Conservation (phyloP, 768 basidiomycete genomes). For the Phanerochaete carnosa region DNA sequence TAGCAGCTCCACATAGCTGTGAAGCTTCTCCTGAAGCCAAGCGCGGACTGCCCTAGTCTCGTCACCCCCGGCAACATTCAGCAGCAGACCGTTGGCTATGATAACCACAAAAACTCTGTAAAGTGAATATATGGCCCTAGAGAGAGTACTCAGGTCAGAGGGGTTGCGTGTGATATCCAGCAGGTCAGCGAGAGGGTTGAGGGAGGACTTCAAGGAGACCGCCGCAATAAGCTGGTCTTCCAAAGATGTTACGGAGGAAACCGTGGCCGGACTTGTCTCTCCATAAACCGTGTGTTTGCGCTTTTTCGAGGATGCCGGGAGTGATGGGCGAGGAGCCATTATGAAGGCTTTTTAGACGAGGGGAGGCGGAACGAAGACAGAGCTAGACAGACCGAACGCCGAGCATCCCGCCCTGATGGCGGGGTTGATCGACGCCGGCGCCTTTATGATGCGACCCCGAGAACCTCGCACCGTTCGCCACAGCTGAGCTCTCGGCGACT, state of each 20-base stretch:
- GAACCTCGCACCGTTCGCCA: no score
- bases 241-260: slow-evolving; percentile 36
- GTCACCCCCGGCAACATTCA: slow-evolving; percentile 49
- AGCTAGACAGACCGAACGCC: neutral
- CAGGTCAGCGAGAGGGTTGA: slow-evolving; percentile 79
- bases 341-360: neutral
- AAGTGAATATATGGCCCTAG: slow-evolving; percentile 76
- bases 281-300: slow-evolving; percentile 14
- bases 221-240: slow-evolving; percentile 57
- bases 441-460: no score
- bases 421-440: neutral
- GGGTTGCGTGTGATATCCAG: slow-evolving; percentile 50
- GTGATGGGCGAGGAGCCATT: slow-evolving; percentile 15
- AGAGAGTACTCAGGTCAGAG: slow-evolving; percentile 53
- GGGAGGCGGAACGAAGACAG: neutral
- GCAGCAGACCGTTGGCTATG: slow-evolving; percentile 56
- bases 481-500: no score
- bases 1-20: slow-evolving; percentile 67
- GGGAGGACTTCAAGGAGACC: slow-evolving; percentile 50
- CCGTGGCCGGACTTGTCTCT: neutral
- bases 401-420: neutral
- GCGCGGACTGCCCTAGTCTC: slow-evolving; percentile 58
- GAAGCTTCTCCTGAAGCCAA: slow-evolving; percentile 79
- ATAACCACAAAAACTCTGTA: slow-evolving; percentile 75
- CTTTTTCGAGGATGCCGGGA: slow-evolving; percentile 24